Evolutionary conservation across 2,329 filamentous ascomycete genomes (phyloP).

Genomic region (Monilinia laxa): DNA sequence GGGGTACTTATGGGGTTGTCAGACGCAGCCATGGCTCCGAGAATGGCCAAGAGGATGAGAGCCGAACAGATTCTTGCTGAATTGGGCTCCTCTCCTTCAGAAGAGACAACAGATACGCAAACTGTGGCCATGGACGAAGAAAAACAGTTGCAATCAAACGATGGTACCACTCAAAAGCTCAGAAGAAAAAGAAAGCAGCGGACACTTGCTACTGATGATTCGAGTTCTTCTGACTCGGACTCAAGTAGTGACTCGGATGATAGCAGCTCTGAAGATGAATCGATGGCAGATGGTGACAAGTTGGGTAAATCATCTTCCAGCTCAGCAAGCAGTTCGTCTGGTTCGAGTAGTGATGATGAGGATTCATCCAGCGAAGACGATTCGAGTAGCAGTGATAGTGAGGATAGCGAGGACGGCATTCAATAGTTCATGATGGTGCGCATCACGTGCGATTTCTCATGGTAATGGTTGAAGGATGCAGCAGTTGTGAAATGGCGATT

Average conservation of each 20-base stretch:
- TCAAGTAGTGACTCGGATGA: constrained; percentile 27
- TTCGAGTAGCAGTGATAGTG: constrained; percentile 20
- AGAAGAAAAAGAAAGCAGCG: constrained; percentile 48
- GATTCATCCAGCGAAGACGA: constrained; percentile 18
- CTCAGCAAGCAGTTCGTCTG: constrained; percentile 30
- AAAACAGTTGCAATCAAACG: constrained; percentile 48
- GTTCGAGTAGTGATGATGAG: constrained; percentile 24
- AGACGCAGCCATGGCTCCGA: constrained; percentile 53
- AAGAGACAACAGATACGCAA: constrained; percentile 26
- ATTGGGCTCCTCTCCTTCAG: constrained; percentile 44
- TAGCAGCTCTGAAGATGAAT: constrained; percentile 31
- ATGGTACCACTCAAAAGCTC: constrained; percentile 50
- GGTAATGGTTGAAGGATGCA: neutral
- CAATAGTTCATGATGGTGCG: neutral
- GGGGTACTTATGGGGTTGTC: constrained; percentile 41
- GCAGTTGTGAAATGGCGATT: neutral
- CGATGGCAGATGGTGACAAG: constrained; percentile 22
- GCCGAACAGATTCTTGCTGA: constrained; percentile 58
- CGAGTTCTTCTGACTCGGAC: constrained; percentile 30
- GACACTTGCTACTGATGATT: constrained; percentile 34
- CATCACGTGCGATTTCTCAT: neutral
- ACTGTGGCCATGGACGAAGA: constrained; percentile 39
- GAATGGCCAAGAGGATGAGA: constrained; percentile 62
- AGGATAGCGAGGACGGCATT: constrained; percentile 15
- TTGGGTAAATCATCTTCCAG: constrained; percentile 29